Base-by-base conservation (phyloP, 768 basidiomycete species). In the Mycena rosella region DNA sequence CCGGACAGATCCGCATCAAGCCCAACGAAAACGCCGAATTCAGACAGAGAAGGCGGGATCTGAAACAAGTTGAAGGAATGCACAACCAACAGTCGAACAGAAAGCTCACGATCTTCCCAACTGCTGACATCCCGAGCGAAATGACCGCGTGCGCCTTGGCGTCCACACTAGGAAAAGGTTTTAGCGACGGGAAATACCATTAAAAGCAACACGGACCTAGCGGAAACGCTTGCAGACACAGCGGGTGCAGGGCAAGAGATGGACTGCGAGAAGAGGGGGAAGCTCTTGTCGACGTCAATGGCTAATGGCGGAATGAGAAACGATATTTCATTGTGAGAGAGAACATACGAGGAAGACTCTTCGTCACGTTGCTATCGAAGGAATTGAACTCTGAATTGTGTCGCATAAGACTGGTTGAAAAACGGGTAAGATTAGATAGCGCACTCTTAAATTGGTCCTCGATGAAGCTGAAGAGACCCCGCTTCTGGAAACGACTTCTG, bases 21-120 rank as follows among this genome's bases (percentile, higher is more conserved):
- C 60, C 58, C 72, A 10, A 75, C 74, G 30, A 74, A 73, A 24
- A 80, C 57, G 29, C 72, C 74, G 60, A 79, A 74, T 14, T 78
- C 73, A n/a, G 56, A 54, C 30, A 81, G 54, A 2, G 73, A 68
- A 10, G 79, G 80, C 8, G 83, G 83, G 44, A 82, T 49, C 63
- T 64, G 11, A 4, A 22, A 30, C 26, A 44, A 8, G 51, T 20
- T 38, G n/a, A 26, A 15, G 13, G 22, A 38, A 36, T 1, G 5
- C 42, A 26, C 3, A 26, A 45, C 14, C 11, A 29, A 15, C 20
- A 13, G 45, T 22, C 9, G 24, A 14, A 3, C 27, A 32, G 11
- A 27, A 17, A 29, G 9, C 45, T 22, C 36, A 67, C 70, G 53
- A 83, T 69, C 27, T 73, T 75, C 15, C 81, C 81, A 3, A 62